Evolutionary conservation across 2,329 filamentous ascomycete genomes (phyloP), one percentile per base, ranked within the genome.

Genomic region (Aspergillus piperis): DNA sequence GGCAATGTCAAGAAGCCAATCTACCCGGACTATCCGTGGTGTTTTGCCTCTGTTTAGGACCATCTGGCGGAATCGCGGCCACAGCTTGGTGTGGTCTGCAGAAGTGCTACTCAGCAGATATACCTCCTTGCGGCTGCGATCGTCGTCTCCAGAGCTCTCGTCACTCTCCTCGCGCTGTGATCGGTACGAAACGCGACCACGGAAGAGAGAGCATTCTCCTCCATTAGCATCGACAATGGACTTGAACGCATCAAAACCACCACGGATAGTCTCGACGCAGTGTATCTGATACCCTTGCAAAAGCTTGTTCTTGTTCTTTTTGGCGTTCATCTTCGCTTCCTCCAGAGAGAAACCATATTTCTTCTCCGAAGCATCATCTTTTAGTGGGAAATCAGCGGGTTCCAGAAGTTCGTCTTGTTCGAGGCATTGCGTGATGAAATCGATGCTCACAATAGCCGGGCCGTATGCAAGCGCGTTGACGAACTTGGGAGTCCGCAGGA

Each of bases 401-500:
- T 88, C 78, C 0, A 89, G 86, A 8, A 90, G 73, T 69, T 87
- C 82, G 63, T 89, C 86, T 32, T 86, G 81, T 49, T 90, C 86
- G 10, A 98, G 81, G 50, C 90, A 91, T 23, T 85, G 82, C 58
- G 94, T 90, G 59, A 99, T 86, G 74, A 92, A 99, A 8, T 85
- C 83, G 0, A 89, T 90, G 49, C 87, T 88, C 57, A 98, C 84
- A 47, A 98, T 85, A 1, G 85, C 83, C 0, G 92, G 91, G 0
- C 90, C 92, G 61, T 87, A 88, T 17, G 95, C 92, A 27, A 99
- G 80, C 11, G 92, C 92, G 62, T 89, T 90, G 53, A 98, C 88
- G 72, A 99, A 99, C 72, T 99, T 99, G 73, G 91, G 88, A 0
- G 95, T 99, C 39, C 95, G 89, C 36, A 97, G 86, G 62, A 98